phyloP scores from a whole-genome alignment of 441 rosid genomes.

The Pelargonium australe region DNA sequence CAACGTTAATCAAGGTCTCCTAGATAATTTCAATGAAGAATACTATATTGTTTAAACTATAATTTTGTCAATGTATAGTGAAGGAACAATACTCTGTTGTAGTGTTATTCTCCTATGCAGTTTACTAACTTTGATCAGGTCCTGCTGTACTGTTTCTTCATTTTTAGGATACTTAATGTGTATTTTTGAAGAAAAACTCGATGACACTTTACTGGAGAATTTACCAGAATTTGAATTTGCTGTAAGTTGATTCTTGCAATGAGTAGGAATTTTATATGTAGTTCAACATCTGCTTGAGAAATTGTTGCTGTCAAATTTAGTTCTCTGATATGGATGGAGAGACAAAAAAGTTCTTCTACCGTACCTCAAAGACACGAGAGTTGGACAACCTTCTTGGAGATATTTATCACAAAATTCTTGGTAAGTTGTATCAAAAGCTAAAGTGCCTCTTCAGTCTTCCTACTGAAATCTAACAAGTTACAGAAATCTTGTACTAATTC shows the following conservation, averaged over 20 bases:
- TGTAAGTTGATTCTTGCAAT: constrained; percentile 37
- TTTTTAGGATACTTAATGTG: constrained; percentile 85
- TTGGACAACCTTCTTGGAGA: constrained; percentile 87
- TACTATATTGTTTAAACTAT: not conserved
- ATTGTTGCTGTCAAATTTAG: constrained; percentile 33
- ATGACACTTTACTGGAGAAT: constrained; percentile 40
- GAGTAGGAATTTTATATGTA: constrained; percentile 13
- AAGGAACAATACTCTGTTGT: not conserved
- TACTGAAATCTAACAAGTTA: not conserved
- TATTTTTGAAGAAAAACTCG: constrained; percentile 66
- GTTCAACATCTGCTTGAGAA: constrained; percentile 15
- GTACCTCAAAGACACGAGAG: constrained; percentile 81
- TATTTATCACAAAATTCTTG: constrained; percentile 89
- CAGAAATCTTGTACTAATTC: constrained; percentile 6
- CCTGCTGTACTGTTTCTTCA: constrained; percentile 16
- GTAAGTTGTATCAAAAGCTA: constrained; percentile 31
- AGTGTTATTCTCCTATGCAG: not conserved
- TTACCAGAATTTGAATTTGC: constrained; percentile 67
- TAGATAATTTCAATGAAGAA: not conserved
- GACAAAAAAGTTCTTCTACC: constrained; percentile 73
- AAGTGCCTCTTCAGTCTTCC: not conserved
- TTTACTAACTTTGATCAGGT: not conserved
- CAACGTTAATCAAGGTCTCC: not conserved
- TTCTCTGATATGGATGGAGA: constrained; percentile 75
- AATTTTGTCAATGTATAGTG: not conserved